These are phyloP conservation scores for Fonsecaea pedrosoi DNA, from an alignment of 2,329 filamentous ascomycete species.

Conservation along the genomic window DNA sequence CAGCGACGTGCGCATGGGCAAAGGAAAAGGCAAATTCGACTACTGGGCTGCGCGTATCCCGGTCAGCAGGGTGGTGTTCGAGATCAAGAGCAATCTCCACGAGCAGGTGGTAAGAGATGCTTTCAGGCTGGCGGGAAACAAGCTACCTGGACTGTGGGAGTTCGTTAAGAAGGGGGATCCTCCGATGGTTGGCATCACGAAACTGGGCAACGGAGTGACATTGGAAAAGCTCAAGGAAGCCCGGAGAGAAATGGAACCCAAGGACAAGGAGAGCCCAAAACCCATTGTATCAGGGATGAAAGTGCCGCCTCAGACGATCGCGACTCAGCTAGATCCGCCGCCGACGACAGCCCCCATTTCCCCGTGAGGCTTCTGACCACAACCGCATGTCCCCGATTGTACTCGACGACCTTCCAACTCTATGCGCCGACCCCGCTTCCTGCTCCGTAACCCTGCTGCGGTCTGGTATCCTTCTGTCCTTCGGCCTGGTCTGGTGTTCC, in stretches of 20 bases:
- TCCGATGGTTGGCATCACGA: constrained; percentile 89
- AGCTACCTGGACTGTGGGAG: constrained; percentile 85
- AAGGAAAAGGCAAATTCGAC: constrained; percentile 97
- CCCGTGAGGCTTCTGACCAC: constrained; percentile 19
- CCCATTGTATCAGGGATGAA: constrained; percentile 44
- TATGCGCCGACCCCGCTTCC: constrained; percentile 63
- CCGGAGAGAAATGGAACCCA: constrained; percentile 67
- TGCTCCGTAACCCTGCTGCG: constrained; percentile 61
- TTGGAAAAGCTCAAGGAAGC: constrained; percentile 83
- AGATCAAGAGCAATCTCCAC: constrained; percentile 89
- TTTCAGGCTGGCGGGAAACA: constrained; percentile 90
- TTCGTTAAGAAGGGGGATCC: constrained; percentile 93
- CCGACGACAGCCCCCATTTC: constrained; percentile 22
- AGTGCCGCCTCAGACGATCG: constrained; percentile 46
- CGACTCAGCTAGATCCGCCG: constrained; percentile 43
- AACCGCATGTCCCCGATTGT: not conserved
- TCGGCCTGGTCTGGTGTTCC: constrained; percentile 50
- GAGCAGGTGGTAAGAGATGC: constrained; percentile 94
- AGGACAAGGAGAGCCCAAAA: constrained; percentile 37
- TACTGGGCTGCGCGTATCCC: constrained; percentile 92
- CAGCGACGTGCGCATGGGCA: constrained; percentile 98
- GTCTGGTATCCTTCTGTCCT: constrained; percentile 51
- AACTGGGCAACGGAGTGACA: constrained; percentile 79
- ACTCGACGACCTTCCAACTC: constrained; percentile 23
- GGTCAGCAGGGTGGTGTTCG: constrained; percentile 90